Percentiles rank a stretch among this genome's conserved stretches.
These are phyloP conservation scores for Candida sp. DNA, from an alignment of 1,139 yeast species.

Conservation along the genomic window DNA sequence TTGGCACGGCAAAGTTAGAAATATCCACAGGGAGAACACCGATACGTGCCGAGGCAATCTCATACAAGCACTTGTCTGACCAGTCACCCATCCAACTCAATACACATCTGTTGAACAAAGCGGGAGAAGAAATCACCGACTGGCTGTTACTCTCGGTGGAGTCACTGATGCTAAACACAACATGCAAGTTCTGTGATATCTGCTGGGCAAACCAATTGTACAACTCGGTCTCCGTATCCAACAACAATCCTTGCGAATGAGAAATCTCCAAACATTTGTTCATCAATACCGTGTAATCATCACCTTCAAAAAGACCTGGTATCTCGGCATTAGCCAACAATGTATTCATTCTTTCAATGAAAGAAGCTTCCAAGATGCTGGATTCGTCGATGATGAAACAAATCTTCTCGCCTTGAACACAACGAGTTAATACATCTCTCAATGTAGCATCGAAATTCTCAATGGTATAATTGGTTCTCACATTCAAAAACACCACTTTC, in stretches of 20 bases:
- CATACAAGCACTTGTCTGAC: conserved; percentile 54
- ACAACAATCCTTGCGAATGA: conserved; percentile 59
- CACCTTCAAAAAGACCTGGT: conserved; percentile 89
- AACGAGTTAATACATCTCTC: conserved; percentile 51
- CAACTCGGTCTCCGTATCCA: conserved; percentile 77
- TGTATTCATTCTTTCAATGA: conserved; percentile 91
- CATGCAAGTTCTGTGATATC: conserved; percentile 76
- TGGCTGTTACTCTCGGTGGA: conserved; percentile 40
- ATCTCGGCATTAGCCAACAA: conserved; percentile 90
- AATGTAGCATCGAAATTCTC: conserved; percentile 71
- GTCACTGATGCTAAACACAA: conserved; percentile 77
- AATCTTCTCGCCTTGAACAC: conserved; percentile 60
- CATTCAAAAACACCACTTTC: conserved; percentile 60
- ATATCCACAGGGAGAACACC: conserved; percentile 56
- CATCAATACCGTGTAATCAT: conserved; percentile 61
- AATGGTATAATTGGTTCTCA: conserved; percentile 57
- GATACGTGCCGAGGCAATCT: conserved; percentile 52
- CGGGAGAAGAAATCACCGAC: conserved; percentile 77
- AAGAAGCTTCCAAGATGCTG: conserved; percentile 74
- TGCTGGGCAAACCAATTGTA: conserved; percentile 76
- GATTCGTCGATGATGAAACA: conserved; percentile 87
- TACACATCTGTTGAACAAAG: conserved; percentile 90
- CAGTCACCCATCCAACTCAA: conserved; percentile 92
- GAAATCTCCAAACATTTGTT: conserved; percentile 63
- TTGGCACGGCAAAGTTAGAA: conserved; percentile 40